A percentile compares a stretch with the other conserved stretches of the same genome.
Evolutionary conservation across 441 rosid species (phyloP).

Genomic region (Gossypium aridum): DNA sequence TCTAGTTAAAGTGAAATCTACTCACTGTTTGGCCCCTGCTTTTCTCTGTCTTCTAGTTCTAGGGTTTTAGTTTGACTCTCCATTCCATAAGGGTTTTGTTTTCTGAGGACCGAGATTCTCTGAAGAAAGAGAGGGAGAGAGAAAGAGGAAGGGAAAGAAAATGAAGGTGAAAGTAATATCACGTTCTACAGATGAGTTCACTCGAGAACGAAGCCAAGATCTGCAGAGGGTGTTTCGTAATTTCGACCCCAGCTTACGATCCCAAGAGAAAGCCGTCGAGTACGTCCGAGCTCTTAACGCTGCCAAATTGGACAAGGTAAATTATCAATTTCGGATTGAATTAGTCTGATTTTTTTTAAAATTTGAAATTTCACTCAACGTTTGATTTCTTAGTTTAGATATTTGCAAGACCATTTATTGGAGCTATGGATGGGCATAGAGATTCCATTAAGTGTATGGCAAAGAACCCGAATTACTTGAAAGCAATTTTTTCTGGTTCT

Average conservation of each 20-base stretch:
- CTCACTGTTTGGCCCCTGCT: background rate
- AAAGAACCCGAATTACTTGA: conserved; percentile 80
- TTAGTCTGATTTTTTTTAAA: background rate
- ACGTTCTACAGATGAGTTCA: conserved; percentile 77
- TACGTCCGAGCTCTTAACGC: conserved; percentile 86
- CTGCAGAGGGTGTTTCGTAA: conserved; percentile 94
- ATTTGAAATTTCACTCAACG: background rate
- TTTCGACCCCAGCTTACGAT: conserved; percentile 72
- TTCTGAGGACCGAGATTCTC: background rate
- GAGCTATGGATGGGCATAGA: conserved; percentile 93
- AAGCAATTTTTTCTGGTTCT: conserved; percentile 87
- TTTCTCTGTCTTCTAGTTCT: background rate
- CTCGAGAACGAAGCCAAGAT: conserved; percentile 92
- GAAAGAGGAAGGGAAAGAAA: background rate
- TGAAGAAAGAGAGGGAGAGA: background rate
- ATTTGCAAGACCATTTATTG: conserved; percentile 85
- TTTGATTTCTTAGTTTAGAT: conserved; percentile 33
- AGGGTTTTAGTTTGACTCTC: background rate
- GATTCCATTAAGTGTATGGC: conserved; percentile 94
- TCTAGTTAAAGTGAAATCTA: background rate
- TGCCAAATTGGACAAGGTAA: conserved; percentile 88
- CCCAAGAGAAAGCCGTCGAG: conserved; percentile 85
- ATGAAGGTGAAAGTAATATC: conserved; percentile 89
- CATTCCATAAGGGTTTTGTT: background rate
- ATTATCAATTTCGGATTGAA: background rate